Evolutionary conservation across 805 yeast genomes (phyloP), one percentile per base, ranked within the genome.

Genomic region (Barnettozyma sucrosica): DNA sequence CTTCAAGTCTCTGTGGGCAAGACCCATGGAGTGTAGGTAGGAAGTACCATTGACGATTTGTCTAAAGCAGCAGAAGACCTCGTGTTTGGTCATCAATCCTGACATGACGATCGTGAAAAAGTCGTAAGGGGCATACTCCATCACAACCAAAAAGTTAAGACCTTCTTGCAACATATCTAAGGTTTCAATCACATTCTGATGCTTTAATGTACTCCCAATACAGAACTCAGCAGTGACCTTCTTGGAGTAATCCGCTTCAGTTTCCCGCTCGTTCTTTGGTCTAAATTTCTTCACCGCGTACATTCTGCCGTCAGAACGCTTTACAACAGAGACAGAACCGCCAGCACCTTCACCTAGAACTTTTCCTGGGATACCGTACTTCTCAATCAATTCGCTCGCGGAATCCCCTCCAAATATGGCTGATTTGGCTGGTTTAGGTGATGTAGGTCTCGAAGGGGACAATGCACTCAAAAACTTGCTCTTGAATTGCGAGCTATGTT

Each of bases 51-150:
- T 66, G 28, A 82, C 68, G 52, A 92, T 78, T 66, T 92, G 98
- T 58, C 77, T 83, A 64, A 89, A 86, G 60, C 88, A 89, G 64
- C 97, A 89, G 44, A 72, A 75, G 5, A 84, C 73, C 65, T 90
- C 97, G 24, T 74, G 70, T 32, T 74, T 71, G 14, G 79, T 68
- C 89, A 89, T 82, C 48, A 81, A 66, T 3, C 92, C 95, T 39
- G 86, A 76, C 97, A 92, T 92, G 28, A 92, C 97, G 45, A 92
- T 74, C 40, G 93, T 87, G 66, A 92, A 92, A 61, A 92, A 88
- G 67, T 92, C 99, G 63, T 76, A 89, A 2, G 89, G 92, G 47
- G 95, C 86, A 64, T 84, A 92, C 62, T 92, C 97, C 96, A 93
- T 90, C 32, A 92, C 85, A 52, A 92, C 86, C 48, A 77, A 76